Evolutionary conservation across 2,329 filamentous ascomycete species (phyloP).

Genomic region (Aspergillus pseudotamarii): DNA sequence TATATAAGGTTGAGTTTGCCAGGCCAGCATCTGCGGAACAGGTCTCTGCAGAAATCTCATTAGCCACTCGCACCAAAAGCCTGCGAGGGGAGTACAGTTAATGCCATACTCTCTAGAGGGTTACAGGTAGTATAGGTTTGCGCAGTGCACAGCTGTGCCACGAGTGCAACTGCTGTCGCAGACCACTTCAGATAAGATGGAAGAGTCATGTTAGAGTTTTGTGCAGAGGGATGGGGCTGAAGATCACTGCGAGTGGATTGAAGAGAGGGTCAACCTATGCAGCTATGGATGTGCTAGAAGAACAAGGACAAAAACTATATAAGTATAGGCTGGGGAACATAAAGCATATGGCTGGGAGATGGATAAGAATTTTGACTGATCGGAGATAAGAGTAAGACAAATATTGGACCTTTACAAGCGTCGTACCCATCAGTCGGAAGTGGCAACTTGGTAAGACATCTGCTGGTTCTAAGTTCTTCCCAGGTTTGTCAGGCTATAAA

Average conservation of each 20-base stretch:
- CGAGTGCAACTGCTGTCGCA: constrained; percentile 8
- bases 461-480: background rate
- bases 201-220: background rate
- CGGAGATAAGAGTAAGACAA: background rate
- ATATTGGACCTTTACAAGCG: background rate
- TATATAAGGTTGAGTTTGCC: constrained; percentile 40
- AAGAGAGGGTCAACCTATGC: background rate
- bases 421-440: background rate
- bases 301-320: background rate
- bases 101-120: constrained; percentile 50
- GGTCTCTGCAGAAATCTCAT: constrained; percentile 26
- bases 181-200: constrained; percentile 10
- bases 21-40: constrained; percentile 75
- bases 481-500: background rate
- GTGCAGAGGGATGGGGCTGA: background rate
- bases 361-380: background rate
- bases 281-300: background rate
- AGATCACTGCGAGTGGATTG: background rate
- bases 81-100: background rate
- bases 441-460: background rate
- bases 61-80: background rate
- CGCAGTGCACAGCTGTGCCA: constrained; percentile 44
- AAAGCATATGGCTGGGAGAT: background rate
- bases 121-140: constrained; percentile 80
- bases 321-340: background rate